Evolutionary conservation across 768 basidiomycete species (phyloP).

Genomic region (Amanita rimosa): DNA sequence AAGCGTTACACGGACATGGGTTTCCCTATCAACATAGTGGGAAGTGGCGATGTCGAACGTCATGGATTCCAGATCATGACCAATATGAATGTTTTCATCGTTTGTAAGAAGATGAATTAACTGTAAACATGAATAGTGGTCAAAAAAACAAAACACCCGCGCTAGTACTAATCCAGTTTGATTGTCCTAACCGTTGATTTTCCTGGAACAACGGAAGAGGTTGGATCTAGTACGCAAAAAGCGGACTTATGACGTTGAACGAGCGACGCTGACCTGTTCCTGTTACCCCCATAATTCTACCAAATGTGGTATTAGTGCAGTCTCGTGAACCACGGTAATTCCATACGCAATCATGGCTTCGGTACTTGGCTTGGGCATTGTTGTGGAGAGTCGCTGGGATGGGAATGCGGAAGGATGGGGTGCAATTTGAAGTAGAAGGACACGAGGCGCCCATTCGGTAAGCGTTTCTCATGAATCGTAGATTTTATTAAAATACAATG

Average conservation of each 20-base stretch:
- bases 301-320: neutral
- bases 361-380: neutral
- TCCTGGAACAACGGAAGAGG: neutral
- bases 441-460: too few species aligned
- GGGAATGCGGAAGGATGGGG: neutral
- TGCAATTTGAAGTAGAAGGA: neutral
- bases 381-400: too few species aligned
- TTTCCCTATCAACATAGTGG: neutral
- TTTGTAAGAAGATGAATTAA: slow-evolving; percentile 28
- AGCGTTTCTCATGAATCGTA: too few species aligned
- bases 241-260: neutral
- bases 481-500: too few species aligned
- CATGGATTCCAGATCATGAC: slow-evolving; percentile 27
- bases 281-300: neutral
- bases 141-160: too few species aligned
- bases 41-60: slow-evolving; percentile 19
- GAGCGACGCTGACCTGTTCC: neutral
- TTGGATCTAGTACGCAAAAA: neutral
- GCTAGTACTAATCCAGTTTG: too few species aligned
- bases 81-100: slow-evolving; percentile 22
- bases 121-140: slow-evolving; percentile 14
- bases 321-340: neutral
- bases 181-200: neutral
- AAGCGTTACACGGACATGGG: slow-evolving; percentile 15
- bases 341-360: neutral